phyloP scores from a whole-genome alignment of 2,329 filamentous ascomycete species.

The Pseudonectria foliicola region DNA sequence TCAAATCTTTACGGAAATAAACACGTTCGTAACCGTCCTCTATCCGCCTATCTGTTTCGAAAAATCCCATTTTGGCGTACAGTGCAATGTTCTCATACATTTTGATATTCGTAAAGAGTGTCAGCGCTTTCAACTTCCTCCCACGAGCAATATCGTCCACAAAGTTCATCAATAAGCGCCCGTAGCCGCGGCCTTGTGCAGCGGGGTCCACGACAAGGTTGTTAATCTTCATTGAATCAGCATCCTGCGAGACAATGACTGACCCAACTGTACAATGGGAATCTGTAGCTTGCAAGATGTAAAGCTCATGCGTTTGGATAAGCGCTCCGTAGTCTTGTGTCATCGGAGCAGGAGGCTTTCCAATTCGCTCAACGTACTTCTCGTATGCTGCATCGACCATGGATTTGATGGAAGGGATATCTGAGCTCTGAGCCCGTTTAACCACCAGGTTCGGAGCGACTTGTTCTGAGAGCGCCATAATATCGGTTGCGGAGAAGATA shows the following conservation, averaged over 20 bases:
- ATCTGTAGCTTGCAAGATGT: slow-evolving; percentile 11
- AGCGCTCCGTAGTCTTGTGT: slow-evolving; percentile 24
- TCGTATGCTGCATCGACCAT: slow-evolving; percentile 26
- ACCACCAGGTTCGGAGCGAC: too few relatives aligned
- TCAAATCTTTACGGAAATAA: slow-evolving; percentile 26
- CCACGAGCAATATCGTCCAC: slow-evolving; percentile 22
- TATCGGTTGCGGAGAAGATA: too few relatives aligned
- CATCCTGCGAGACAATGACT: slow-evolving; percentile 16
- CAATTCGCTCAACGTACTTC: slow-evolving; percentile 29
- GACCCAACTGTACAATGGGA: slow-evolving; percentile 19
- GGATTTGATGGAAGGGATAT: slow-evolving; percentile 23
- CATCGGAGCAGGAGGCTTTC: slow-evolving; percentile 30
- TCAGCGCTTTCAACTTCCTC: slow-evolving; percentile 14
- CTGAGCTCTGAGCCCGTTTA: not conserved
- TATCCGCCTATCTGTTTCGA: slow-evolving; percentile 20
- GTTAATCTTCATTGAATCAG: slow-evolving; percentile 16
- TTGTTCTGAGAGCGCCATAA: too few relatives aligned
- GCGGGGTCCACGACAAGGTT: slow-evolving; percentile 23
- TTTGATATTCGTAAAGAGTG: slow-evolving; percentile 28
- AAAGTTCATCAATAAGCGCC: slow-evolving; percentile 24
- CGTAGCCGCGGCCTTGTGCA: slow-evolving; percentile 26
- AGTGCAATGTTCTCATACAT: slow-evolving; percentile 28
- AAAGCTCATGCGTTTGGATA: slow-evolving; percentile 19
- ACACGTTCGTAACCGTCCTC: slow-evolving; percentile 29
- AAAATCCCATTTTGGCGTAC: slow-evolving; percentile 26